Conservation (phyloP, 2,329 filamentous ascomycete species). For the Parastagonospora nodorum region DNA sequence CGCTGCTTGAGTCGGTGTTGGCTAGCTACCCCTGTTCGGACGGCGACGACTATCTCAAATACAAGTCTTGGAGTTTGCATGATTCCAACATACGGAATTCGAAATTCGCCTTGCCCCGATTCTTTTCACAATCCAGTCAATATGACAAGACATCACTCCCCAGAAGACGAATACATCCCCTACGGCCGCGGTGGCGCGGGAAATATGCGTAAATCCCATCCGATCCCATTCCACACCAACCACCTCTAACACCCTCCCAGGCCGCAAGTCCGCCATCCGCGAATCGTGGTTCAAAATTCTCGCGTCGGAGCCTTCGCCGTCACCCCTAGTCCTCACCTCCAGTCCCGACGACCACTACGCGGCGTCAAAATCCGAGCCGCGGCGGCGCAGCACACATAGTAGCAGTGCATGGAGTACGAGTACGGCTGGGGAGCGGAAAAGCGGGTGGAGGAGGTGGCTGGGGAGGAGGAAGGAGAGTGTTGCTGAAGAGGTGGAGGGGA, state of each 20-base stretch:
- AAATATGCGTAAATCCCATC: slow-evolving; percentile 12
- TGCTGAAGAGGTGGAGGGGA: too few relatives aligned
- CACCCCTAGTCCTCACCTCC: slow-evolving; percentile 1
- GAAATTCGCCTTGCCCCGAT: not conserved
- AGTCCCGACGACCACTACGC: slow-evolving; percentile 12
- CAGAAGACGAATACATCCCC: slow-evolving; percentile 8
- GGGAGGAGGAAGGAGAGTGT: not conserved
- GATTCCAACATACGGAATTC: not conserved
- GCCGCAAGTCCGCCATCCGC: slow-evolving; percentile 15
- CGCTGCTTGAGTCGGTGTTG: not conserved
- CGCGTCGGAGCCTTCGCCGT: not conserved
- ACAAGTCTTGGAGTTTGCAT: not conserved
- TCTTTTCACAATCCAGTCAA: not conserved
- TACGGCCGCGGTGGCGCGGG: slow-evolving; percentile 18
- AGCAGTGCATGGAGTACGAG: slow-evolving; percentile 7
- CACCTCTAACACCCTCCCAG: not conserved
- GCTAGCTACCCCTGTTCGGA: slow-evolving; percentile 1
- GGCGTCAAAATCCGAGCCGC: slow-evolving; percentile 4
- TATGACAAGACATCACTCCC: not conserved
- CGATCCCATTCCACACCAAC: not conserved
- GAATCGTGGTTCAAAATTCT: slow-evolving; percentile 11
- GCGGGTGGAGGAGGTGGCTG: not conserved
- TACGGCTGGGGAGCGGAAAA: not conserved
- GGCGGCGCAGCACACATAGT: not conserved
- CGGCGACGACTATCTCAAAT: not conserved